These are phyloP conservation scores for Microsporum audouinii DNA, from an alignment of 2,329 filamentous ascomycete genomes.

Conservation along the genomic window DNA sequence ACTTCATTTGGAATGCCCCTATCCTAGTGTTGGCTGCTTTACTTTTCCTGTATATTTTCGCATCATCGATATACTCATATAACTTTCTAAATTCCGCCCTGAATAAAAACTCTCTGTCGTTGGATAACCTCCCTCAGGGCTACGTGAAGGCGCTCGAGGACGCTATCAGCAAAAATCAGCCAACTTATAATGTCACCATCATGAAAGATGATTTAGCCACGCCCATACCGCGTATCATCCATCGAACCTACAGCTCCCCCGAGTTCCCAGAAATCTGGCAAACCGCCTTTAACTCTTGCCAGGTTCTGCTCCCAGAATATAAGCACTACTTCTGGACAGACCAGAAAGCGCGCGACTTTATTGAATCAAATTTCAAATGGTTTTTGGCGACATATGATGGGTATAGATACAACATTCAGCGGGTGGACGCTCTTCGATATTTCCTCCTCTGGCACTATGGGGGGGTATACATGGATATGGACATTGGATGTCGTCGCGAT, in stretches of 20 bases:
- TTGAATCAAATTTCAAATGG: slow-evolving; percentile 17
- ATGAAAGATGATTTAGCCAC: neutral
- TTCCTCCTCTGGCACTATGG: slow-evolving; percentile 19
- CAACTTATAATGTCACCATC: neutral
- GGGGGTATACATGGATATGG: slow-evolving; percentile 20
- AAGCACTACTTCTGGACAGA: slow-evolving; percentile 18
- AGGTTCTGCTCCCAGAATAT: neutral
- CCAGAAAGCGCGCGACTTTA: slow-evolving; percentile 15
- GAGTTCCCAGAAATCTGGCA: neutral
- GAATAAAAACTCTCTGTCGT: neutral
- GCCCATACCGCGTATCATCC: slow-evolving; percentile 5
- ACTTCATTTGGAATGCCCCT: neutral
- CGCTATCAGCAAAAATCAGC: neutral
- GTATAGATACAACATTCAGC: slow-evolving; percentile 17
- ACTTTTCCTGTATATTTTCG: neutral
- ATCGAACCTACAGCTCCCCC: slow-evolving; percentile 1
- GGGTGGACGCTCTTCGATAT: slow-evolving; percentile 19
- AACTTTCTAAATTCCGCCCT: neutral
- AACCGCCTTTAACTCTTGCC: slow-evolving; percentile 1
- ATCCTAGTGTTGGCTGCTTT: neutral
- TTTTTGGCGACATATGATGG: slow-evolving; percentile 18
- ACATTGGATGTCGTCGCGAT: slow-evolving; percentile 10
- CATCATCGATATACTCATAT: neutral
- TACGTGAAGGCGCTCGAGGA: neutral
- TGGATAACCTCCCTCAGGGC: neutral